Conservation (phyloP, 2,329 filamentous ascomycete genomes). For the Pseudogymnoascus sp. region DNA sequence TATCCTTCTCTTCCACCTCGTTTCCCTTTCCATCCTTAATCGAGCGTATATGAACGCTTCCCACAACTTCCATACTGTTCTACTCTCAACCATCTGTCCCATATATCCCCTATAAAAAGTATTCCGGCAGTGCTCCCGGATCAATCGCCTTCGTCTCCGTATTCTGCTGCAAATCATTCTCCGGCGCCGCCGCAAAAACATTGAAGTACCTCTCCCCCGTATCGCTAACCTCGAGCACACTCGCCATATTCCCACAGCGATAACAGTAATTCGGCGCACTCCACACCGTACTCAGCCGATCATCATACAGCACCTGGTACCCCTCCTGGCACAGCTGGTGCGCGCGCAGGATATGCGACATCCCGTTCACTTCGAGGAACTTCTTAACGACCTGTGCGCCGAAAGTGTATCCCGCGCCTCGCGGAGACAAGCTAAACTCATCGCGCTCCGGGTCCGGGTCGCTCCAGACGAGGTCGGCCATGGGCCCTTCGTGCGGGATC, state of each 20-base stretch:
- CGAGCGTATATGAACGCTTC: background rate
- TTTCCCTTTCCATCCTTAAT: background rate
- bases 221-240: conserved; percentile 91
- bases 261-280: conserved; percentile 82
- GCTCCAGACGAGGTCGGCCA: conserved; percentile 99
- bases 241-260: conserved; percentile 92
- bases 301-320: conserved; percentile 93
- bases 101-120: conserved; percentile 49
- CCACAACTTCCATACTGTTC: background rate
- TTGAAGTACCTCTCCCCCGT: conserved; percentile 93
- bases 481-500: conserved; percentile 96
- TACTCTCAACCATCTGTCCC: background rate
- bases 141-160: conserved; percentile 61
- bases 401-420: conserved; percentile 94
- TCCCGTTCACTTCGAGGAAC: conserved; percentile 92
- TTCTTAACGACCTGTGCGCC: conserved; percentile 97
- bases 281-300: conserved; percentile 92
- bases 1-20: conserved; percentile 2
- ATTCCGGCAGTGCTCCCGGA: conserved; percentile 56
- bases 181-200: conserved; percentile 91
- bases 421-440: conserved; percentile 88
- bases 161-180: conserved; percentile 84
- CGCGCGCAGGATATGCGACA: conserved; percentile 96
- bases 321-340: conserved; percentile 98
- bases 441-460: conserved; percentile 96